Evolutionary conservation across 129 eudicot species (phyloP).

Genomic region (Solidago caesia): DNA sequence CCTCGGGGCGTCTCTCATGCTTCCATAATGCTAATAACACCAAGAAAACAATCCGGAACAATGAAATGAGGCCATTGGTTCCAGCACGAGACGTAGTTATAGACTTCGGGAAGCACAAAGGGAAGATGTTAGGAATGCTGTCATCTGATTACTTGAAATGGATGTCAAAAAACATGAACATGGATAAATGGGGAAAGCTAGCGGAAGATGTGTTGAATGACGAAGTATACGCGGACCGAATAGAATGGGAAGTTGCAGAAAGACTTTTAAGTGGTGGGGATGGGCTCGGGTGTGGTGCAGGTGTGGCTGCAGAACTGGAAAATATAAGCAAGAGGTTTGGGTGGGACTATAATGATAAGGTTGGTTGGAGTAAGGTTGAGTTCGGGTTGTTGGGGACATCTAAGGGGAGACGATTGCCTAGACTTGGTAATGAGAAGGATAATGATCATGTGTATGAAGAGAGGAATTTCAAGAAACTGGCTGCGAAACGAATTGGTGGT

Average conservation of each 20-base stretch:
- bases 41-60: neutral
- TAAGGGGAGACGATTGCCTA: conserved; percentile 58
- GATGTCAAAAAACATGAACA: conserved; percentile 59
- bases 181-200: conserved; percentile 55
- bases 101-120: conserved; percentile 69
- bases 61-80: neutral
- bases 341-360: conserved; percentile 59
- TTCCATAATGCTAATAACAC: neutral
- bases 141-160: conserved; percentile 65
- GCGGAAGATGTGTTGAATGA: conserved; percentile 63
- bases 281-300: neutral
- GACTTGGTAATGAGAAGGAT: conserved; percentile 14
- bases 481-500: neutral
- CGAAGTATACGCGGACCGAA: conserved; percentile 58
- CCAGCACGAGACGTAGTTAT: conserved; percentile 59
- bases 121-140: conserved; percentile 60
- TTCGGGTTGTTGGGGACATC: conserved; percentile 68
- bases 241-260: conserved; percentile 78
- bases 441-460: neutral
- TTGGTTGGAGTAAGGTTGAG: conserved; percentile 59
- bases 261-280: conserved; percentile 42
- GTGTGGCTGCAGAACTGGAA: conserved; percentile 32
- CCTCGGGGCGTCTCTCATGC: conserved; percentile 12
- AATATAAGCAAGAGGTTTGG: conserved; percentile 61
- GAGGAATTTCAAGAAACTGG: neutral